phyloP scores from a whole-genome alignment of 2,329 filamentous ascomycete genomes.

The Teratosphaeria gauchensis region DNA sequence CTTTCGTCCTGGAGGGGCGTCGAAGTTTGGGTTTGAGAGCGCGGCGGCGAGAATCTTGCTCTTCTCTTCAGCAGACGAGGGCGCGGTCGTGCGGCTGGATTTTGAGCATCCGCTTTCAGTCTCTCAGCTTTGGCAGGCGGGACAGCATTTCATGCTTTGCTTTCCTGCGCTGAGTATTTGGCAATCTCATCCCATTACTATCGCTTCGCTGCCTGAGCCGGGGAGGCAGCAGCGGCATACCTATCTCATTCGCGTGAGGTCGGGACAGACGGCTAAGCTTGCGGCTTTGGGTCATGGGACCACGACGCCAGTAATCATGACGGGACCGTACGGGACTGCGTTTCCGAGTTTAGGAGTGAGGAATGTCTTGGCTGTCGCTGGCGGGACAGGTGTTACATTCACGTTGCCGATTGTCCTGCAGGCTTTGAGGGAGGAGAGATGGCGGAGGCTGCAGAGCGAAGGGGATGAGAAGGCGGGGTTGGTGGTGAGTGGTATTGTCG shows the following conservation, averaged over 20 bases:
- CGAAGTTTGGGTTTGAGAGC: constrained; percentile 37
- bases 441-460: neutral
- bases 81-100: constrained; percentile 53
- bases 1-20: neutral
- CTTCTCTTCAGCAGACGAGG: constrained; percentile 51
- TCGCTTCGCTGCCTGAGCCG: constrained; percentile 42
- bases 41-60: constrained; percentile 42
- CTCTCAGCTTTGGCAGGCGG: constrained; percentile 46
- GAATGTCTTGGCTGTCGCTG: constrained; percentile 31
- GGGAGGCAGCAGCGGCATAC: constrained; percentile 20
- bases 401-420: constrained; percentile 37
- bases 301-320: constrained; percentile 49
- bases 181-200: constrained; percentile 65
- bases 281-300: constrained; percentile 31
- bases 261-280: constrained; percentile 50
- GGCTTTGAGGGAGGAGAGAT: constrained; percentile 27
- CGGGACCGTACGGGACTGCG: constrained; percentile 53
- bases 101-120: constrained; percentile 41
- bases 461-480: constrained; percentile 24
- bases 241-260: constrained; percentile 28
- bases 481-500: constrained; percentile 26
- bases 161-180: constrained; percentile 58
- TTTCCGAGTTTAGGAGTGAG: constrained; percentile 19
- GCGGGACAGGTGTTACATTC: constrained; percentile 51
- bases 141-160: constrained; percentile 63